Percentiles rank a stretch among this genome's conserved stretches.
These are phyloP conservation scores for Diaporthe sp. DNA, from an alignment of 2,329 filamentous ascomycete species.

Conservation along the genomic window DNA sequence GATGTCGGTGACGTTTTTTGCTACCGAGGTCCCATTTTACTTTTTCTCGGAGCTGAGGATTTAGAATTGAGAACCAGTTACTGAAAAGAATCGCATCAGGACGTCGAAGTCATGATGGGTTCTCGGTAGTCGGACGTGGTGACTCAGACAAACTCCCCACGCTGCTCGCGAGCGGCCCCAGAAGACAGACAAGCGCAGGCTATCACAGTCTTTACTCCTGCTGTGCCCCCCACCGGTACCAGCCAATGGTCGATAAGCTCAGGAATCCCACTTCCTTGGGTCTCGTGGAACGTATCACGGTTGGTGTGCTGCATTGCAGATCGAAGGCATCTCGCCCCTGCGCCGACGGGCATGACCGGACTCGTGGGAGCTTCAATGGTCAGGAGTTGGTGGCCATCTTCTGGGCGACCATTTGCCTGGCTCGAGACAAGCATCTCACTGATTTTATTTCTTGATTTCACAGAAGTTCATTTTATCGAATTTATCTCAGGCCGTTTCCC, in stretches of 20 bases:
- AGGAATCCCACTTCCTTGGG: background rate
- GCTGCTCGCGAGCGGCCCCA: background rate
- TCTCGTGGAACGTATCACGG: conserved; percentile 27
- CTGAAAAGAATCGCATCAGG: background rate
- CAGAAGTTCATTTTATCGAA: conserved; percentile 24
- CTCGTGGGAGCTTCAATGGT: conserved; percentile 20
- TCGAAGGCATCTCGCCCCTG: conserved; percentile 25
- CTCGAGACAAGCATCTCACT: background rate
- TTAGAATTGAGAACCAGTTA: background rate
- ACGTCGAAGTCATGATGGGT: background rate
- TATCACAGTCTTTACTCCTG: background rate
- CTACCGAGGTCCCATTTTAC: background rate
- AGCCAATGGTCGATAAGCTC: background rate
- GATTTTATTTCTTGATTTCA: background rate
- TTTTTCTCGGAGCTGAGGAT: conserved; percentile 15
- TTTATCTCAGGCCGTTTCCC: background rate
- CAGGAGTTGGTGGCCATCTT: conserved; percentile 5
- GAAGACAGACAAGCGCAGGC: background rate
- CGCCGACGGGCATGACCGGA: conserved; percentile 4
- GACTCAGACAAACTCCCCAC: background rate
- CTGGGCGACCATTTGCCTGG: background rate
- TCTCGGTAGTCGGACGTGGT: background rate
- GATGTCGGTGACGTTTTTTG: conserved; percentile 12
- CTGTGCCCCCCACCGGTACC: conserved; percentile 2
- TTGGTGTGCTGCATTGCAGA: conserved; percentile 21